Evolutionary conservation across 768 basidiomycete genomes (phyloP), one percentile per base, ranked within the genome.

Genomic region (Serendipita sp.): DNA sequence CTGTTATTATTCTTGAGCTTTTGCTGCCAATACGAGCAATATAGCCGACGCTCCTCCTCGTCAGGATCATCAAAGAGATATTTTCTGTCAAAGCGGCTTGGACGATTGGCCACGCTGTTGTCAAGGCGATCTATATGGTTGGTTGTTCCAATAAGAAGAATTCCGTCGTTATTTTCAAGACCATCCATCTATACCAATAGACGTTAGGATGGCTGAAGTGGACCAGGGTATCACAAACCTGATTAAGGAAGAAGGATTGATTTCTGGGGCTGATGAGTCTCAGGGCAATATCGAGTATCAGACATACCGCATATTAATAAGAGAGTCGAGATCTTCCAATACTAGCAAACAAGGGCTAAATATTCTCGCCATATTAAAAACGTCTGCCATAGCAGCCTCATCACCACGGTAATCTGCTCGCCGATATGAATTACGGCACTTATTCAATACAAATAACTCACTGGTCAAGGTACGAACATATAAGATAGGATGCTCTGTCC

Each of bases 181-280:
- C 90, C 90, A 66, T 92, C 90, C 8, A 64, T 13, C 62, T 67
- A 58, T 18, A 62, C 37, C 34, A 13, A 73, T 66, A 23, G 23
- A 48, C 6, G 29, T 29, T 48, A 15, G 18, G 46, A 44, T 63
- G 13, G 31, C 18, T 13, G 11, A 23, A 53, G 8, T 8, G 34
- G 45, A 40, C 27, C 29, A 27, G 18, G 29, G 27, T 18, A 67
- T 44, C 70, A 23, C 23, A 67, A 5, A 89, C 74, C 70, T 91
- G 85, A 70, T 93, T 93, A 55, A 93, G 77, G 81, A 92, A 92
- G 78, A 88, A 91, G 2, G 88, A 88, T 34, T 89, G 81, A 69
- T 91, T 91, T 4, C 70, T 60, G 69, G 89, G 31, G 27, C 55
- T 16, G 27, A 50, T 60, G 27, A 60, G 55, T 4, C 8, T 52